Conservation (phyloP, 306 rosid genomes). For the Dalbergia cochinchinensis region DNA sequence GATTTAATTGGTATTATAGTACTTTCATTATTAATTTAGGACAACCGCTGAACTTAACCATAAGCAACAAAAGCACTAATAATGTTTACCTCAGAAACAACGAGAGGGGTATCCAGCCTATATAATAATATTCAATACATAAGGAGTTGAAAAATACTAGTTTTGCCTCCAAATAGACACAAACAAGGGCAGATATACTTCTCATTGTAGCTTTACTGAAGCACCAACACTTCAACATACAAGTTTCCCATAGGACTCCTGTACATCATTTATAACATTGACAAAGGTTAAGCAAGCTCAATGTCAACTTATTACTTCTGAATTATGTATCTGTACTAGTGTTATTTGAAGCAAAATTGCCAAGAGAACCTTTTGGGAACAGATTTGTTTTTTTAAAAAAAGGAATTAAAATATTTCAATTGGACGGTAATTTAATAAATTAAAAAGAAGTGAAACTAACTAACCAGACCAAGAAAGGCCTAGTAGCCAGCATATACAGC, state of each 20-base stretch:
- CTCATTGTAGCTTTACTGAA: slow-evolving; percentile 9
- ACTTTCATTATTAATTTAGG: not conserved
- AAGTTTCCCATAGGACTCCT: not conserved
- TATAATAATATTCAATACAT: not conserved
- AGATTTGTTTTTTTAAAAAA: no score
- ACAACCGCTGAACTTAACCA: slow-evolving; percentile 5
- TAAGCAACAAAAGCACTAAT: not conserved
- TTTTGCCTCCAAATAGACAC: not conserved
- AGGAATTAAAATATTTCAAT: no score
- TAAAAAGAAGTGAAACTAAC: not conserved
- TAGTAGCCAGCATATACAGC: slow-evolving; percentile 84
- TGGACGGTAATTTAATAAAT: no score
- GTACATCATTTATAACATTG: not conserved
- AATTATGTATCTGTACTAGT: no score
- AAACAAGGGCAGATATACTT: not conserved
- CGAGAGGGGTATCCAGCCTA: not conserved
- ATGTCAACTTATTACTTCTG: no score
- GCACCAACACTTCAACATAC: not conserved
- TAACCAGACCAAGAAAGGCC: not conserved
- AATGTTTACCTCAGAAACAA: slow-evolving; percentile 1
- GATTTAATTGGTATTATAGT: not conserved
- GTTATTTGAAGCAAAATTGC: no score
- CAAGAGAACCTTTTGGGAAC: no score
- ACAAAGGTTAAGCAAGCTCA: not conserved
- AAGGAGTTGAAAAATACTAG: not conserved